Conservation (phyloP, 75 land plant species). For the Pseudotsuga menziesii region DNA sequence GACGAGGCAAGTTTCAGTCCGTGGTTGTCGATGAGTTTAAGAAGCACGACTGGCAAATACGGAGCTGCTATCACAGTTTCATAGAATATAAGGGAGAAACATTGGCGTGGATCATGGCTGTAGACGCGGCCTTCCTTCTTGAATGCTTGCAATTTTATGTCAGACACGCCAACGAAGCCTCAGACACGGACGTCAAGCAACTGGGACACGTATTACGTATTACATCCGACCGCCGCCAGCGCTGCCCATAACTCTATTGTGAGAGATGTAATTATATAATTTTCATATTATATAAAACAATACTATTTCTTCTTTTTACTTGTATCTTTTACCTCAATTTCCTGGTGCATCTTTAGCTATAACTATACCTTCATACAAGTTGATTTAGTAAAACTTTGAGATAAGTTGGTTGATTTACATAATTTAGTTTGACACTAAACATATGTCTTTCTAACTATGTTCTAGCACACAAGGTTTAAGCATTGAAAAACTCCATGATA, state of each 20-base stretch:
- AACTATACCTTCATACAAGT: no score
- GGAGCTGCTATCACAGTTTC: background rate
- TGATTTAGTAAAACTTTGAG: no score
- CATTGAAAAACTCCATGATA: no score
- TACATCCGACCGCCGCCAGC: background rate
- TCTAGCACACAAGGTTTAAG: no score
- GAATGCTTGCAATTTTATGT: constrained; percentile 1
- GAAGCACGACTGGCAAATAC: background rate
- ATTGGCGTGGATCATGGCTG: background rate
- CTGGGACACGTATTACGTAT: background rate
- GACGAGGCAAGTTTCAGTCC: background rate
- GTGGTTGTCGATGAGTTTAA: background rate
- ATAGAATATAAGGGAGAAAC: background rate
- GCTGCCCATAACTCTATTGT: background rate
- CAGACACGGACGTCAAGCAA: background rate
- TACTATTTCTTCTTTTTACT: no score
- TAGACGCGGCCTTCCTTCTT: background rate
- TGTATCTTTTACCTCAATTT: no score
- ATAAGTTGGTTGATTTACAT: no score
- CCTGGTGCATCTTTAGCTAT: no score
- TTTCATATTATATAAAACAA: no score
- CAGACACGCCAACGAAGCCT: background rate
- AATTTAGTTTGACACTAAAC: no score
- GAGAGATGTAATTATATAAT: background rate
- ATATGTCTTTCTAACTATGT: no score